These are phyloP conservation scores for Rhododendron griersonianum DNA, from an alignment of 148 eudicot genomes.

Conservation along the genomic window DNA sequence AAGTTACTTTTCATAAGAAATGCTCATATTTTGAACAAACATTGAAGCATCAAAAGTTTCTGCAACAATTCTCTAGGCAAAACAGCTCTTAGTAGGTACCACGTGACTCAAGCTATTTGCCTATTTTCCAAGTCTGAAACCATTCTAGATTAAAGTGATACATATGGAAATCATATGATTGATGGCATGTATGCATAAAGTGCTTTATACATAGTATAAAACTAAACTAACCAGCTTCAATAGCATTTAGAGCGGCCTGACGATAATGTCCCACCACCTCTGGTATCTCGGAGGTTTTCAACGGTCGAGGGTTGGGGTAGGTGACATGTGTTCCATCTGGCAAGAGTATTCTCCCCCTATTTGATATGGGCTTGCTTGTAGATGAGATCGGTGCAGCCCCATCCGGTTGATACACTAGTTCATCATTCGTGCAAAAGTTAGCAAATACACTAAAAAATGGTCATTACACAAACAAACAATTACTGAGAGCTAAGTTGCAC, in stretches of 20 bases:
- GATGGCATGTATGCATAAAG: neutral
- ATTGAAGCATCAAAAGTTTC: neutral
- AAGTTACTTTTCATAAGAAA: neutral
- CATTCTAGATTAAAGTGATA: neutral
- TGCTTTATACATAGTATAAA: neutral
- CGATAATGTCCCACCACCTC: constrained; percentile 58
- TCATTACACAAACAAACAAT: too few relatives aligned
- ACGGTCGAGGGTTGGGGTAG: constrained; percentile 48
- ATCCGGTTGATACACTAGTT: constrained; percentile 59
- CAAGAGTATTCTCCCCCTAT: constrained; percentile 51
- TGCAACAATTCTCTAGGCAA: neutral
- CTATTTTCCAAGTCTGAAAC: neutral
- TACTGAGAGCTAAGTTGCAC: neutral
- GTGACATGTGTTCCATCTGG: constrained; percentile 47
- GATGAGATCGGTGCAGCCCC: constrained; percentile 66
- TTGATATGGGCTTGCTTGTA: constrained; percentile 65
- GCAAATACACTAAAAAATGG: neutral
- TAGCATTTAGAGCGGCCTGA: constrained; percentile 70
- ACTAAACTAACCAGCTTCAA: constrained; percentile 58
- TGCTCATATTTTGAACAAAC: neutral
- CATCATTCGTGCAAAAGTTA: constrained; percentile 3
- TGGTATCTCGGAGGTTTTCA: constrained; percentile 31
- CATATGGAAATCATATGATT: neutral
- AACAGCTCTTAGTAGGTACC: neutral
- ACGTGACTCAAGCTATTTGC: neutral